Evolutionary conservation across 2,329 filamentous ascomycete species (phyloP), one percentile per base, ranked within the genome.

Genomic region (Ophiostoma tasmaniense): DNA sequence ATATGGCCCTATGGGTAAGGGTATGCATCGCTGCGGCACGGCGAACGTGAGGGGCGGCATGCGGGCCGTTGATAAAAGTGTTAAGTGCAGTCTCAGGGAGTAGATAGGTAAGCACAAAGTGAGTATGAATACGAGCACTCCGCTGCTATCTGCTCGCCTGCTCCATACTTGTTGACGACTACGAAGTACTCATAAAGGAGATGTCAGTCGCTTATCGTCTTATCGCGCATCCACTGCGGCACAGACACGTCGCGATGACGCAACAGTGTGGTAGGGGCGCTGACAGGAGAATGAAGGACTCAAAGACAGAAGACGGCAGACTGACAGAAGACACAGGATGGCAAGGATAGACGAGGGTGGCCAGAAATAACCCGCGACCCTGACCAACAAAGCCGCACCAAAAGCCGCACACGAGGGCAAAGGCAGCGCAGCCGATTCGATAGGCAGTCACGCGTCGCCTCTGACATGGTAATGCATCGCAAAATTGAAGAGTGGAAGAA

Each of bases 371-470:
- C 22, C 22, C 22, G 13, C 50, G n/a, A 55, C 45, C 17, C 17
- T 22, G 1, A 22, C 50, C 17, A 10, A 25, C 2, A 17, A 52
- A n/a, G 4, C 5, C 11, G n/a, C 39, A 10, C 50, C 50, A 25
- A 66, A 30, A 62, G 55, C 28, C 65, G 11, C 14, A 52, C 68
- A 69, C 65, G 68, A 64, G 68, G 68, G 42, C 65, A 42, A 22
- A 64, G 22, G 30, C 42, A 45, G 55, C 59, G 22, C 64, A 64
- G 65, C 64, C 68, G 52, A 69, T 69, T 69, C 65, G 68, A 64
- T 25, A 30, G n/a, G 50, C 50, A 28, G 33, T 59, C 52, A 59
- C 52, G 52, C 52, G 52, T 59, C 50, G 17, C 22, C 17, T 45
- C 14, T 39, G 37, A 33, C 33, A 33, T 33, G 5, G 33, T 33